Percentiles rank a stretch among this genome's conserved stretches.
Evolutionary conservation across 169 alveolate genomes (phyloP).

Genomic region (Plasmodium relictum): DNA sequence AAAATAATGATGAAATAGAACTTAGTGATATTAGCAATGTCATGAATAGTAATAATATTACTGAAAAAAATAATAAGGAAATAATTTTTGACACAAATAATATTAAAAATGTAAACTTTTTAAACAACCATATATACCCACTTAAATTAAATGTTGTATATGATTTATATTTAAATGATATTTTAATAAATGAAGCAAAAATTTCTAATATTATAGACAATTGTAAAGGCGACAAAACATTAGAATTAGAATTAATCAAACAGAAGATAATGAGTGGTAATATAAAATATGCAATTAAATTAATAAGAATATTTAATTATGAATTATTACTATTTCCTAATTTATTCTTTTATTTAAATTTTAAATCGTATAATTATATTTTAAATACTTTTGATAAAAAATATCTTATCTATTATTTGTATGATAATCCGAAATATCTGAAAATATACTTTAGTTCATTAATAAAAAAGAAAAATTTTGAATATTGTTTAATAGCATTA

Average conservation of each 20-base stretch:
- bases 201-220: constrained; percentile 15
- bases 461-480: constrained; percentile 34
- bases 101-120: constrained; percentile 24
- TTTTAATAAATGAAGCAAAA: constrained; percentile 18
- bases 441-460: constrained; percentile 50
- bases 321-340: constrained; percentile 63
- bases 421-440: constrained; percentile 66
- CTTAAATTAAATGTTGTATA: constrained; percentile 18
- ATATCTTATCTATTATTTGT: constrained; percentile 56
- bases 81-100: neutral
- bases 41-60: neutral
- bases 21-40: constrained; percentile 1
- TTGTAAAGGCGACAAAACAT: constrained; percentile 57
- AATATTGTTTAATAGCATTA: constrained; percentile 29
- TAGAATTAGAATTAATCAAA: constrained; percentile 59
- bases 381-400: constrained; percentile 54
- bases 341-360: constrained; percentile 58
- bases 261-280: constrained; percentile 43
- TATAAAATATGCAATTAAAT: constrained; percentile 56
- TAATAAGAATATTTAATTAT: constrained; percentile 47
- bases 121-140: constrained; percentile 28
- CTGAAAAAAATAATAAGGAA: neutral
- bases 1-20: neutral
- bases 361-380: constrained; percentile 55
- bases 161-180: constrained; percentile 37